Evolutionary conservation across 2,329 filamentous ascomycete species (phyloP).

Genomic region (Paecilomyces fulvus): DNA sequence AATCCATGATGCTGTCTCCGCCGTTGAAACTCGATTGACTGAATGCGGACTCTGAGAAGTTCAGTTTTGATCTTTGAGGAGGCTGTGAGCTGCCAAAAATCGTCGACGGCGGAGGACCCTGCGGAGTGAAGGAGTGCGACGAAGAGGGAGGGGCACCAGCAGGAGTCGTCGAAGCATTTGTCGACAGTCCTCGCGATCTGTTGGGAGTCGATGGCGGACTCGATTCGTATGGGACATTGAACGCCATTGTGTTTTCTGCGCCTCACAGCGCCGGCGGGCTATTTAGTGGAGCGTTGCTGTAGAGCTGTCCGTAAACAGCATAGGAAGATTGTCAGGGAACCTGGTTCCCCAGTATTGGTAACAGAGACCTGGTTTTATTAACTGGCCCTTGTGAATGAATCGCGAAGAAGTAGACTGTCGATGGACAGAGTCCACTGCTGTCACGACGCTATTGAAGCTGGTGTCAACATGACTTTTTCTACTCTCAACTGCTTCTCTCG

Average conservation of each 20-base stretch:
- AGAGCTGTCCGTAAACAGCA: conserved; percentile 6
- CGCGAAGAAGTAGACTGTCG: background rate
- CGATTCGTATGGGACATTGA: conserved; percentile 26
- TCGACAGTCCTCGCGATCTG: conserved; percentile 27
- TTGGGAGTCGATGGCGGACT: conserved; percentile 32
- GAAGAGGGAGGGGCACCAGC: conserved; percentile 48
- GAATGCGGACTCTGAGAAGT: conserved; percentile 32
- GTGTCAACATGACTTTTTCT: background rate
- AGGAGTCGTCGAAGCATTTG: conserved; percentile 48
- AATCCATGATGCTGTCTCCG: conserved; percentile 29
- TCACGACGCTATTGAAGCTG: background rate
- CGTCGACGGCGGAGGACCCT: conserved; percentile 44
- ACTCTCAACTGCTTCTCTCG: background rate
- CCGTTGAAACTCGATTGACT: conserved; percentile 27
- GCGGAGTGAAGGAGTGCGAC: conserved; percentile 48
- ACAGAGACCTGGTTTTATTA: background rate
- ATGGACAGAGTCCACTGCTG: background rate
- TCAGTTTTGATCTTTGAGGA: conserved; percentile 23
- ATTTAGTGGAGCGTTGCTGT: background rate
- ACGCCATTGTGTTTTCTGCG: conserved; percentile 21
- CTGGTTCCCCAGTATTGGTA: conserved; percentile 1
- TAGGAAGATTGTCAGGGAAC: conserved; percentile 11
- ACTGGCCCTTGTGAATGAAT: background rate
- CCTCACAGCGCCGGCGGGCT: background rate
- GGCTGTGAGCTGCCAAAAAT: conserved; percentile 46